These are phyloP conservation scores for Aspergillus flavus DNA, from an alignment of 2,329 filamentous ascomycete species.

Conservation along the genomic window DNA sequence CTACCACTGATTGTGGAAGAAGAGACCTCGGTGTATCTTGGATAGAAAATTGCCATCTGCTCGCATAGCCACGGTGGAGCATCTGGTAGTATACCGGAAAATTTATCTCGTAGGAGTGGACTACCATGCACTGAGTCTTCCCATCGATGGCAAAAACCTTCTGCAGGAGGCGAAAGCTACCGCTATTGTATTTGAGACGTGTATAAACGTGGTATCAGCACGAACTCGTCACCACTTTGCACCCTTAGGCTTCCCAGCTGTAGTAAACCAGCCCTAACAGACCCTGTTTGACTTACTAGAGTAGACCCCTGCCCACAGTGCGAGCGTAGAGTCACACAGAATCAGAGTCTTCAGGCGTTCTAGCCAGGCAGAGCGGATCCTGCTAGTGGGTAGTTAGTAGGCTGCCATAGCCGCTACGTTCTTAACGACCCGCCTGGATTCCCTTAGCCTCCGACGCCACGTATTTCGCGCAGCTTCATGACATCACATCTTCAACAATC, in stretches of 20 bases:
- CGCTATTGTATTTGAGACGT: neutral
- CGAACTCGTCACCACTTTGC: neutral
- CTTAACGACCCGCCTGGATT: neutral
- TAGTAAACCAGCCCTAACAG: neutral
- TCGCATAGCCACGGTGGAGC: neutral
- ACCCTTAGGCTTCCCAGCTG: neutral
- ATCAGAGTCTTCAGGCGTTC: neutral
- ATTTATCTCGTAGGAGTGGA: neutral
- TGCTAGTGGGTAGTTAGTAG: neutral
- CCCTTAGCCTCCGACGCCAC: neutral
- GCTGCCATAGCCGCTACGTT: neutral
- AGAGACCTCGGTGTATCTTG: neutral
- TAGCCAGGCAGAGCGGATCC: neutral
- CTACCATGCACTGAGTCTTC: neutral
- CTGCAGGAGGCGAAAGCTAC: neutral
- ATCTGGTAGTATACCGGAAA: no score
- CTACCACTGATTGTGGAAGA: neutral
- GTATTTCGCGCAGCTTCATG: neutral
- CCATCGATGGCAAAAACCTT: neutral
- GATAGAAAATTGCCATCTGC: neutral
- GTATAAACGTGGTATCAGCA: neutral
- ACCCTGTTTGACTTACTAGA: neutral
- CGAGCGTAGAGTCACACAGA: neutral
- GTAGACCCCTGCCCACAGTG: neutral
- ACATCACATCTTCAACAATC: neutral